A percentile compares a stretch with the other conserved stretches of the same genome.
These are phyloP conservation scores for Hypoxylon lenormandii DNA, from an alignment of 495 filamentous ascomycete species.

Conservation along the genomic window DNA sequence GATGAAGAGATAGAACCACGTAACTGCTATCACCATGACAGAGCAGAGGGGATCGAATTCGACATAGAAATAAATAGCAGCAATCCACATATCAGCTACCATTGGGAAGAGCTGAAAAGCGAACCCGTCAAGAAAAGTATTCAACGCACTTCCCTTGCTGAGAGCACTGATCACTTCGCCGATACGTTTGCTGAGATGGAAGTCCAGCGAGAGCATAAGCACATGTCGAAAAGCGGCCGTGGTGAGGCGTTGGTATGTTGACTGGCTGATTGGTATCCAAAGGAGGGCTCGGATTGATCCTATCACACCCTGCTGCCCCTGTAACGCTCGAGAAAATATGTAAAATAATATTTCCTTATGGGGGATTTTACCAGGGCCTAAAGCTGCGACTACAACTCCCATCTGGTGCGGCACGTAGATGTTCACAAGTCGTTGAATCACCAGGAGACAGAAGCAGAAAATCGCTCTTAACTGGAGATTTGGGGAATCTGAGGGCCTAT, in stretches of 20 bases:
- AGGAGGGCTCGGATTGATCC: conserved; percentile 75
- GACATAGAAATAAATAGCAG: neutral
- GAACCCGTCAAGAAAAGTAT: neutral
- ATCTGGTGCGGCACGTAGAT: neutral
- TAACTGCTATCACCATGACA: conserved; percentile 68
- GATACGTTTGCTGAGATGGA: neutral
- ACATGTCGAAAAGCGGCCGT: conserved; percentile 24
- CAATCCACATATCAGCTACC: neutral
- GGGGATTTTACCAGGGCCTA: neutral
- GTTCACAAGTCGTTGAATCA: neutral
- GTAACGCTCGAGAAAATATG: conserved; percentile 70
- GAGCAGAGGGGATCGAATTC: neutral
- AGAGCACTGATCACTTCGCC: neutral
- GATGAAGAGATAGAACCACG: conserved; percentile 83
- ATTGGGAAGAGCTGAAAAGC: neutral
- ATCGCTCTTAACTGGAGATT: neutral
- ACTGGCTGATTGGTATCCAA: conserved; percentile 86
- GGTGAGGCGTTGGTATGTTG: conserved; percentile 87
- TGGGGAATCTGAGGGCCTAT: neutral
- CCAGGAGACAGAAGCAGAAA: neutral
- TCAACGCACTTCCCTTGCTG: neutral
- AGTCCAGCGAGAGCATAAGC: neutral
- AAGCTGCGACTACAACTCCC: neutral
- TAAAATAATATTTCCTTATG: neutral
- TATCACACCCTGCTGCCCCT: conserved; percentile 78